Conservation (phyloP, 1,284 basidiomycete genomes). For the Sporisorium iseilematis-ciliati region DNA sequence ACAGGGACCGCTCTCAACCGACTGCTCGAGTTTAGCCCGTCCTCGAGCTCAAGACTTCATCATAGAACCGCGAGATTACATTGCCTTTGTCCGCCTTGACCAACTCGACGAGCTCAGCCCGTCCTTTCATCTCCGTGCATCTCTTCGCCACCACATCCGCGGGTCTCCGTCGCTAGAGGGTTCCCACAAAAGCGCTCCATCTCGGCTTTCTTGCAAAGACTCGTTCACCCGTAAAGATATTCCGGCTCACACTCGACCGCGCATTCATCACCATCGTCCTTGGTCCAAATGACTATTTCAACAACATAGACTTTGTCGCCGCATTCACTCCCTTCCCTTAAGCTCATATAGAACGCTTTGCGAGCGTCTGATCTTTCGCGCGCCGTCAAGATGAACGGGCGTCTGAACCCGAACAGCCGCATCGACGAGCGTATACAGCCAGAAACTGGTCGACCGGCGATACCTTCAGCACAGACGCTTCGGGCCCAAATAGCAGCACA, state of each 20-base stretch:
- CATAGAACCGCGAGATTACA: not conserved
- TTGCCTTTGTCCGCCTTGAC: not conserved
- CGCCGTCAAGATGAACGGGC: slow-evolving; percentile 22
- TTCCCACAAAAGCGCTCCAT: not conserved
- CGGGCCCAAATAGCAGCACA: not conserved
- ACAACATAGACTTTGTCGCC: not conserved
- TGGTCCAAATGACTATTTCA: slow-evolving; percentile 1
- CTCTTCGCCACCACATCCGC: not conserved
- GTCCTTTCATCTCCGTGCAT: not conserved
- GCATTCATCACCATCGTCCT: not conserved
- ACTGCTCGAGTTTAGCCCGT: not conserved
- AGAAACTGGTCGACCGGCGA: not conserved
- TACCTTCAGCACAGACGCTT: slow-evolving; percentile 5
- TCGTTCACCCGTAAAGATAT: not conserved
- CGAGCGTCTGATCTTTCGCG: not conserved
- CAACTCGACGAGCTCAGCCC: not conserved
- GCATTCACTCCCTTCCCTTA: not conserved
- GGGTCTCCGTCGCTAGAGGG: not conserved
- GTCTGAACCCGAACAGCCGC: slow-evolving; percentile 7
- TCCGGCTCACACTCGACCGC: not conserved
- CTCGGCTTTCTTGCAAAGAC: not conserved
- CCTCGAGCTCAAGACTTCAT: not conserved
- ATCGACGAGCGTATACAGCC: slow-evolving; percentile 2
- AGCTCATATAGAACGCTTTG: not conserved
- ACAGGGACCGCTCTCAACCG: not conserved